Conservation (phyloP, 2,329 filamentous ascomycete species). For the Cladosporium sp. region DNA sequence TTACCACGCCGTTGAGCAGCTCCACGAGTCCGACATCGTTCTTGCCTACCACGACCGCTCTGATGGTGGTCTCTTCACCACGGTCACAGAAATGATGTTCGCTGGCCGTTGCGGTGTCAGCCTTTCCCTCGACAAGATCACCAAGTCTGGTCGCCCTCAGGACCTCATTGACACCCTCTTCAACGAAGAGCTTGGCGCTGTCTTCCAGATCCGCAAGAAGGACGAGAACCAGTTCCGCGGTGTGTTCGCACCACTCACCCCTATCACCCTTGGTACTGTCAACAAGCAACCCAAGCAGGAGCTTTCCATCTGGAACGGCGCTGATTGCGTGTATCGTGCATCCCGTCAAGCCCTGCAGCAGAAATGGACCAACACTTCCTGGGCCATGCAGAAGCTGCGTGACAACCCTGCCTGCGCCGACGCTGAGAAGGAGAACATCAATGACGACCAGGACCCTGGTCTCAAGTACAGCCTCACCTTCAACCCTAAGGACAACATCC, state of each 20-base stretch:
- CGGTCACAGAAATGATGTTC: constrained; percentile 96
- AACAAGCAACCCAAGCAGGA: constrained; percentile 67
- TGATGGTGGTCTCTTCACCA: constrained; percentile 87
- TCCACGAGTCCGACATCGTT: constrained; percentile 66
- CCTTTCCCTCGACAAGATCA: constrained; percentile 73
- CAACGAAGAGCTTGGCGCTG: constrained; percentile 92
- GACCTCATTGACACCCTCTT: constrained; percentile 76
- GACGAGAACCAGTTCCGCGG: constrained; percentile 82
- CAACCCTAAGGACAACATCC: constrained; percentile 69
- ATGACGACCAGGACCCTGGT: constrained; percentile 73
- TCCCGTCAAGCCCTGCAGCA: constrained; percentile 73
- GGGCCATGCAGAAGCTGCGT: constrained; percentile 83
- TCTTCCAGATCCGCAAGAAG: constrained; percentile 87
- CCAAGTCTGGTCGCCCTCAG: constrained; percentile 52
- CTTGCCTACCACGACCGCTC: constrained; percentile 93
- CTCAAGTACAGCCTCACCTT: constrained; percentile 80
- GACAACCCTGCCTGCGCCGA: constrained; percentile 88
- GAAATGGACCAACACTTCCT: constrained; percentile 83
- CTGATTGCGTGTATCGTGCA: constrained; percentile 64
- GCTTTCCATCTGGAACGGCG: constrained; percentile 69
- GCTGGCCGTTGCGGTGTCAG: constrained; percentile 86
- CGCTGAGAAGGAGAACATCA: constrained; percentile 70
- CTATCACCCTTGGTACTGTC: constrained; percentile 79
- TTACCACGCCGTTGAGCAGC: constrained; percentile 75
- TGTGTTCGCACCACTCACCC: constrained; percentile 79